Evolutionary conservation across 345 rosid species (phyloP).

Genomic region (Kernera saxatilis): DNA sequence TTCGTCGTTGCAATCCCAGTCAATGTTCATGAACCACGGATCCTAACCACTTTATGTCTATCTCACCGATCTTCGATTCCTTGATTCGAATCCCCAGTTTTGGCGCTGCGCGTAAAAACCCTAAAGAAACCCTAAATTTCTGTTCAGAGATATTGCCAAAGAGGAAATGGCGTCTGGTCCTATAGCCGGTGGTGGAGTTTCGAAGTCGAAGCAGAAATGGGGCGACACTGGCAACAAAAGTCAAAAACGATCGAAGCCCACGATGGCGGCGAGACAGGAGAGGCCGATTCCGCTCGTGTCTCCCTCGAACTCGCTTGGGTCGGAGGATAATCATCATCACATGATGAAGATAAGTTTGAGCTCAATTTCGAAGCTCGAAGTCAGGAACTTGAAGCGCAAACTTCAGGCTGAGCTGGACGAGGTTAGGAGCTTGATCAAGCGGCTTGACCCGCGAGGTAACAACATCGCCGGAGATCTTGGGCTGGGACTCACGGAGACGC

Average conservation of each 20-base stretch:
- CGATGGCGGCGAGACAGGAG: constrained; percentile 2
- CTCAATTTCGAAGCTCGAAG: constrained; percentile 34
- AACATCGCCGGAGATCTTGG: constrained; percentile 24
- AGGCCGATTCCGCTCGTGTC: constrained; percentile 16
- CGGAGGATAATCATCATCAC: constrained; percentile 13
- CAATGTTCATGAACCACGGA: constrained; percentile 7
- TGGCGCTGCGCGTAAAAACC: background rate
- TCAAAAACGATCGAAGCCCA: constrained; percentile 14
- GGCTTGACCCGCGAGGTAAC: constrained; percentile 31
- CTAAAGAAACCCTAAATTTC: constrained; percentile 2
- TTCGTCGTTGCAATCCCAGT: constrained; percentile 22
- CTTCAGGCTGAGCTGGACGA: constrained; percentile 26
- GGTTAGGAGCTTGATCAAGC: constrained; percentile 29
- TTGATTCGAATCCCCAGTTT: background rate
- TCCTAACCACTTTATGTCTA: background rate
- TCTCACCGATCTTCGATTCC: constrained; percentile 19
- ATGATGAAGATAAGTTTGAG: constrained; percentile 28
- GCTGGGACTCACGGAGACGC: constrained; percentile 22
- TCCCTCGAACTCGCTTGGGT: constrained; percentile 18
- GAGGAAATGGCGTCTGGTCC: constrained; percentile 30
- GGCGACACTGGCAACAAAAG: constrained; percentile 17
- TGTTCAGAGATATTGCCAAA: background rate
- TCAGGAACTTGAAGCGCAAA: constrained; percentile 24
- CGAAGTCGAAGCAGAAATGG: constrained; percentile 30
- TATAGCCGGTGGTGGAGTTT: constrained; percentile 17